Base-by-base conservation (phyloP, 495 filamentous ascomycete genomes). In the Lasiosphaeria hispida region DNA sequence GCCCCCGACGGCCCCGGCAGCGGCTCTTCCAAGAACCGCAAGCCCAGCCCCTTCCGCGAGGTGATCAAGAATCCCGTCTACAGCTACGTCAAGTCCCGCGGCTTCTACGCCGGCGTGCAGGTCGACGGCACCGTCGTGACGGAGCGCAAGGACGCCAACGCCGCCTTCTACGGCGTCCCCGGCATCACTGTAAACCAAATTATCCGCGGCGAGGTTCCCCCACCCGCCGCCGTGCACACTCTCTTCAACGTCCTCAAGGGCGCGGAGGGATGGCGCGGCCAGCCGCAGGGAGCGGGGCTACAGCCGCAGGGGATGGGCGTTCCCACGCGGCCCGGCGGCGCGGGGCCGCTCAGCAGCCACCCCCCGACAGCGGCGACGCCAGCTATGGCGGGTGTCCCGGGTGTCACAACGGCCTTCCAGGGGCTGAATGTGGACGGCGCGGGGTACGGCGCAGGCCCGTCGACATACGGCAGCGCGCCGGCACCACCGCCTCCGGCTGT, bases 61-160 rank as follows among this genome's bases (percentile, higher is more conserved):
- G 62, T 59, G 17, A 47, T 71, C 53, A 64, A 64, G 18, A 74
- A 69, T 55, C 88, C 90, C 0, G 79, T 92, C 10, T 92, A 86
- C 78, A 89, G 84, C 37, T 94, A 94, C 63, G 81, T 92, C 75
- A 92, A 92, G 73, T 88, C 83, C 60, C 81, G 89, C 39, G 90
- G 90, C 4, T 78, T 92, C 37, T 92, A 90, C 58, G 88, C 87
- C 5, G 88, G 89, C 18, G 78, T 91, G 9, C 86, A 89, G 55
- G 75, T 92, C 43, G 89, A 92, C 62, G 90, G 90, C 0, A 91
- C 88, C 0, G 80, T 92, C 34, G 77, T 94, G 57, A 84, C 90
- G 48, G 87, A 90, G 71, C 80, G 90, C 10, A 86, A 82, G n/a
- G 87, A 89, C 54, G 89, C 90, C 69, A 94, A 94, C 66, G 86